Percentiles rank a stretch among this genome's conserved stretches.
Conservation (phyloP, 148 eudicot genomes). For the Polygonum maritimum region DNA sequence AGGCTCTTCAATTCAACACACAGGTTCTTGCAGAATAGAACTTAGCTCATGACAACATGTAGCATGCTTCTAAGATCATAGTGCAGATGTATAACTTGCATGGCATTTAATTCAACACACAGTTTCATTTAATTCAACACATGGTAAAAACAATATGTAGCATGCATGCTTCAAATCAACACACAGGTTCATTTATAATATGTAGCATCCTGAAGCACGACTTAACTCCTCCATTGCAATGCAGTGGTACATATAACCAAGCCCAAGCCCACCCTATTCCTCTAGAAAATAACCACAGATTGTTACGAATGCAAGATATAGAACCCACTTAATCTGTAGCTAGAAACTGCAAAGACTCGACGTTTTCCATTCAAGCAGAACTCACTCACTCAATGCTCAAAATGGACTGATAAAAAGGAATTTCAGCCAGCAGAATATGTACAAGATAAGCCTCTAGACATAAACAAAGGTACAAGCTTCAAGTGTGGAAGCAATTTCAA, state of each 20-base stretch:
- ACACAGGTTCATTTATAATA: no score
- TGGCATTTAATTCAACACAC: no score
- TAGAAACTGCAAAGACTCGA: not conserved
- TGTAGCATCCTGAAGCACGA: conserved; percentile 74
- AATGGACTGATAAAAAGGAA: not conserved
- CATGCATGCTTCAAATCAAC: conserved; percentile 18
- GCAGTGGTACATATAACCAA: conserved; percentile 95
- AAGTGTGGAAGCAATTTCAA: not conserved
- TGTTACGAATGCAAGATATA: not conserved
- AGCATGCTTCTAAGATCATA: not conserved
- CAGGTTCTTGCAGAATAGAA: not conserved
- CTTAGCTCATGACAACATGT: not conserved
- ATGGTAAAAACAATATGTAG: no score
- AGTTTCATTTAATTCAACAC: no score
- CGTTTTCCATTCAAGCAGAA: not conserved
- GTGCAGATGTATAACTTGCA: not conserved
- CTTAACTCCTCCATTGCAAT: conserved; percentile 98
- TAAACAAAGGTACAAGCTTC: not conserved
- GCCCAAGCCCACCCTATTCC: conserved; percentile 99
- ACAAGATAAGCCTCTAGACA: not conserved
- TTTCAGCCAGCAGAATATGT: not conserved
- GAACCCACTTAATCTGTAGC: not conserved
- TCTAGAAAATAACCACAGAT: conserved; percentile 26
- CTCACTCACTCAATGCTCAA: not conserved
- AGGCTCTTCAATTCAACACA: not conserved